Conservation (phyloP, 2,329 filamentous ascomycete genomes). For the Dryadomyces sulphureus region DNA sequence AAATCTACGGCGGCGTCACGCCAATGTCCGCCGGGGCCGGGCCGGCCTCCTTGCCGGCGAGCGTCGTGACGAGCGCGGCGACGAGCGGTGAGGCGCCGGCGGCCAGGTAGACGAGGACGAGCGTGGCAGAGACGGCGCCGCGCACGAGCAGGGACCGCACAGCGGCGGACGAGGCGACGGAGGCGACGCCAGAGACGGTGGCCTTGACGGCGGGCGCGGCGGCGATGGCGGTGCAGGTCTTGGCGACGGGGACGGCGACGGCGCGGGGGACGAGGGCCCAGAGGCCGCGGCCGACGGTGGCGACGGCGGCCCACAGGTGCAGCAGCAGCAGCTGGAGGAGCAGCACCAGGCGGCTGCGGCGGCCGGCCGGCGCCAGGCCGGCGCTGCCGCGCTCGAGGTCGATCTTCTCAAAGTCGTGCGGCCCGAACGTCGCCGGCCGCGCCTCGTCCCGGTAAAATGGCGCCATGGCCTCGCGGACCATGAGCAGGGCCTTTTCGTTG, state of each 20-base stretch:
- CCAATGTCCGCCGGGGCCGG: not conserved
- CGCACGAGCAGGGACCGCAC: conserved; percentile 7
- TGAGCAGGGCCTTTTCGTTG: not conserved
- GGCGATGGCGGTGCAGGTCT: conserved; percentile 1
- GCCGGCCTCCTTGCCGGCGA: not conserved
- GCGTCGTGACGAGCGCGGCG: not conserved
- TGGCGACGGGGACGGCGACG: conserved; percentile 7
- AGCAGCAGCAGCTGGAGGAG: conserved; percentile 8
- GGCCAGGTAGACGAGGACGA: conserved; percentile 4
- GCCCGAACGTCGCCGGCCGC: not conserved
- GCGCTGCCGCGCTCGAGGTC: conserved; percentile 6
- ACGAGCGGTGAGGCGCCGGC: not conserved
- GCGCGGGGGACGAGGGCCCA: conserved; percentile 8
- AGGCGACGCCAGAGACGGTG: not conserved
- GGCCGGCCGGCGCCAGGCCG: not conserved
- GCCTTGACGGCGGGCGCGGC: conserved; percentile 5
- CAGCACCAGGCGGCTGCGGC: conserved; percentile 3
- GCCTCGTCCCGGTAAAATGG: not conserved
- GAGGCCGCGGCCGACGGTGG: not conserved
- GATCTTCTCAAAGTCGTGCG: not conserved
- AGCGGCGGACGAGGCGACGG: conserved; percentile 2
- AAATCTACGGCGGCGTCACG: not conserved
- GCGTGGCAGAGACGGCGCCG: conserved; percentile 1
- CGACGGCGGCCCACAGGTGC: conserved; percentile 6
- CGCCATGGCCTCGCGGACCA: not conserved